A percentile compares a stretch with the other conserved stretches of the same genome.
phyloP scores from a whole-genome alignment of 2,329 filamentous ascomycete genomes.

The Chaetomium olivaceum region DNA sequence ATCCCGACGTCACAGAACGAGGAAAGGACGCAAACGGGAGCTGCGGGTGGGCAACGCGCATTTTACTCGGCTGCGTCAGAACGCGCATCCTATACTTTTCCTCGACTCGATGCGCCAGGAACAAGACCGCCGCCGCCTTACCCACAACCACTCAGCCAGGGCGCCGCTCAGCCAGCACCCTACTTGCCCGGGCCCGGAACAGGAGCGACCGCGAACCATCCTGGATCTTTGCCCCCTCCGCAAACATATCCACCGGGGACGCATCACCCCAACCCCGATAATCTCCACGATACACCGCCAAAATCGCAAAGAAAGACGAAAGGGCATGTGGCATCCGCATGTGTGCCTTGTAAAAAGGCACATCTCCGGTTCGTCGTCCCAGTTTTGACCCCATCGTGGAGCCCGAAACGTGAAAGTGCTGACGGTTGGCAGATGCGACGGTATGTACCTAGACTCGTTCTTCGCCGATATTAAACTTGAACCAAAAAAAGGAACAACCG shows the following conservation, averaged over 20 bases:
- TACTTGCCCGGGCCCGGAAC: constrained; percentile 32
- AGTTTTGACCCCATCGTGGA: background rate
- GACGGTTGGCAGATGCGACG: constrained; percentile 57
- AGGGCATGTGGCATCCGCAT: constrained; percentile 81
- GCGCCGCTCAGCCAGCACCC: constrained; percentile 35
- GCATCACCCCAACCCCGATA: constrained; percentile 43
- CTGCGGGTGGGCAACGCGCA: constrained; percentile 36
- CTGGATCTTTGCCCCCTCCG: constrained; percentile 41
- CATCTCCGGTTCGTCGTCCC: constrained; percentile 62
- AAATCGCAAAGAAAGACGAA: constrained; percentile 69
- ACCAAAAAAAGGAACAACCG: constrained; percentile 27
- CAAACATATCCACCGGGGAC: constrained; percentile 37
- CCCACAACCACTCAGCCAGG: constrained; percentile 37
- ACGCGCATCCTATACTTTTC: constrained; percentile 44
- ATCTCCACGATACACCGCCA: constrained; percentile 53
- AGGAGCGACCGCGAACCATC: constrained; percentile 17
- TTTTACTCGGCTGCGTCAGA: constrained; percentile 45
- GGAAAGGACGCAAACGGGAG: constrained; percentile 37
- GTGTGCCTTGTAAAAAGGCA: constrained; percentile 81
- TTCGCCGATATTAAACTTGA: constrained; percentile 26
- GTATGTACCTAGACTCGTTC: constrained; percentile 50
- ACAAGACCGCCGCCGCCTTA: constrained; percentile 40
- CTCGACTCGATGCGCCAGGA: constrained; percentile 42
- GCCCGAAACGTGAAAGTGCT: constrained; percentile 33
- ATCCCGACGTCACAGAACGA: constrained; percentile 41